Evolutionary conservation across 768 basidiomycete genomes (phyloP).

Genomic region (Bullera alba): DNA sequence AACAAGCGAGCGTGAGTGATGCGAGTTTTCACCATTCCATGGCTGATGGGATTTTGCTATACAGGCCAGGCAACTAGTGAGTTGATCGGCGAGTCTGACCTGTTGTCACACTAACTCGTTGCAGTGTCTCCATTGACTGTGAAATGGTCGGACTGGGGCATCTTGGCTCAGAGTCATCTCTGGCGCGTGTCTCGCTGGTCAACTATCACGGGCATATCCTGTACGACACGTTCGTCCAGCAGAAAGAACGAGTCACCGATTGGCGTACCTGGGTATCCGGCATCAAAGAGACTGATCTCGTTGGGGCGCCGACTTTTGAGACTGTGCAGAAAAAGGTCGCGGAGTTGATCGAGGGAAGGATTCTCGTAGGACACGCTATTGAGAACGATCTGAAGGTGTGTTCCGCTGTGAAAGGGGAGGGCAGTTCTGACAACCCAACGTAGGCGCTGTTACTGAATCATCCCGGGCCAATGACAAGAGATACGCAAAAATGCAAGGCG

Average conservation of each 20-base stretch:
- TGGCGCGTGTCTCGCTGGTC: conserved; percentile 83
- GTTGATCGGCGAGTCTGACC: not conserved
- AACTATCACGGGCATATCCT: conserved; percentile 76
- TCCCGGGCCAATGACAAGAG: conserved; percentile 46
- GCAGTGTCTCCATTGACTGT: conserved; percentile 78
- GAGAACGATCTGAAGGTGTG: conserved; percentile 79
- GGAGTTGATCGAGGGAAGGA: conserved; percentile 64
- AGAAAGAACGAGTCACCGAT: conserved; percentile 81
- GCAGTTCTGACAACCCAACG: not conserved
- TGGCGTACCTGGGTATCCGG: conserved; percentile 88
- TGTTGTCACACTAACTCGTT: conserved; percentile 27
- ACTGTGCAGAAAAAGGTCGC: conserved; percentile 74
- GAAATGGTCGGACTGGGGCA: conserved; percentile 96
- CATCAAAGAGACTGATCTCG: conserved; percentile 66
- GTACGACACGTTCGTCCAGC: conserved; percentile 78
- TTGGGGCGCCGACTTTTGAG: conserved; percentile 65
- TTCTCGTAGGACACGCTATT: conserved; percentile 85
- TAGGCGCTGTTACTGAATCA: conserved; percentile 49
- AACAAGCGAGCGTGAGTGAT: conserved; percentile 38
- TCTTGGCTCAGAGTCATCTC: conserved; percentile 70
- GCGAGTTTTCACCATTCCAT: not conserved
- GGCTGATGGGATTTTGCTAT: not conserved
- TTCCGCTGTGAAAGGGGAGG: not conserved
- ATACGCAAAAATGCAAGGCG: conserved; percentile 47
- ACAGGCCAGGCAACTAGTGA: conserved; percentile 40